Conservation (phyloP, 1,284 basidiomycete species). For the Irpex lacteus region DNA sequence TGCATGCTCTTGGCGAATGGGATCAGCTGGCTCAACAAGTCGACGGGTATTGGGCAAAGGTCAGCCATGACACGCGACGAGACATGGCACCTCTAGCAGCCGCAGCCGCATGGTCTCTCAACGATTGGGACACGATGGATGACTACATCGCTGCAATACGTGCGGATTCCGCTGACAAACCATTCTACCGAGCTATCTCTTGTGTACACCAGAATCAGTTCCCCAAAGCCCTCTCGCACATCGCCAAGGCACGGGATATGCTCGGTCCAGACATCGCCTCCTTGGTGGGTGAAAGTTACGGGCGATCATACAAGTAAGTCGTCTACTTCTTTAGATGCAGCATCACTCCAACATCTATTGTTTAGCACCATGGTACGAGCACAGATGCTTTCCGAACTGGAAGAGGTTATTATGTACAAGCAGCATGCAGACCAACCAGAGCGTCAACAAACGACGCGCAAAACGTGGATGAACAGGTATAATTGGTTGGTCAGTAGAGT, state of each 20-base stretch:
- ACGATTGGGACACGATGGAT: constrained; percentile 99
- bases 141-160: constrained; percentile 96
- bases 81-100: constrained; percentile 97
- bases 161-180: constrained; percentile 88
- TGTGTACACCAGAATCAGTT: constrained; percentile 97
- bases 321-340: not conserved
- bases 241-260: constrained; percentile 92
- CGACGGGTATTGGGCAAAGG: constrained; percentile 86
- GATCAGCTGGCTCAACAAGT: constrained; percentile 87
- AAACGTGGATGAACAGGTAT: constrained; percentile 94
- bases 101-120: constrained; percentile 95
- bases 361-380: constrained; percentile 91
- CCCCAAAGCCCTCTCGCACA: constrained; percentile 85
- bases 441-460: constrained; percentile 81
- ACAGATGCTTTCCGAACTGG: constrained; percentile 97
- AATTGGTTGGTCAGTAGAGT: too few relatives aligned
- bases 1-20: constrained; percentile 99
- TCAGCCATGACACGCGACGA: constrained; percentile 81
- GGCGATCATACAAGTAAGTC: constrained; percentile 89
- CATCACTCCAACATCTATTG: constrained; percentile 2
- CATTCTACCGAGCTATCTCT: constrained; percentile 96
- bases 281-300: constrained; percentile 94
- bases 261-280: constrained; percentile 92
- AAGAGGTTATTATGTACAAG: constrained; percentile 98
- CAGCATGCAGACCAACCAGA: constrained; percentile 93